Evolutionary conservation across 2,329 filamentous ascomycete genomes (phyloP), one percentile per base, ranked within the genome.

Genomic region (Botrytis tulipae): DNA sequence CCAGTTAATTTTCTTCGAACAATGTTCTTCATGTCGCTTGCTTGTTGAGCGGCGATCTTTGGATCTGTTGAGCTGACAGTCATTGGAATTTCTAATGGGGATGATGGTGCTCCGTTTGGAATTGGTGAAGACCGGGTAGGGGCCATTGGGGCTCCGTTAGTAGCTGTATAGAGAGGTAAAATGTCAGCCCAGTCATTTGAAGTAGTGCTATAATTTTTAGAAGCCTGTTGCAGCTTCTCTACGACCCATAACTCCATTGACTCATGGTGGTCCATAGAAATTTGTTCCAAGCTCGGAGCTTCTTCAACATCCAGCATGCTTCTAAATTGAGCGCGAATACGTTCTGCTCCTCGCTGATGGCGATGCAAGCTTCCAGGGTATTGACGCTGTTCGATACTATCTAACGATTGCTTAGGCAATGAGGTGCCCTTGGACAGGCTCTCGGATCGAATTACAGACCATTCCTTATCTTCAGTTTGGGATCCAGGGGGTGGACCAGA

Each of bases 1-100:
- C 96, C 96, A 69, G 96, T 98, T 82, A 99, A 87, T 88, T 99
- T 99, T 85, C 96, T 91, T 85, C 96, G 93, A 80, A 99, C 95
- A 83, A 99, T 97, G 87, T 99, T 98, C 85, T 79, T 77, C 80
- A 81, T 81, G 75, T 82, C 80, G 63, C 76, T 79, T 44, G 80
- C 80, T 78, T 82, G 80, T 75, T 82, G 80, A 74, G 80, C 80
- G 67, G 80, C 80, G 75, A 81, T 75, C 75, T 82, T 82, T 32
- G 80, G 80, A 73, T 82, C 80, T 54, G 75, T 76, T 44, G 80
- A 81, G 77, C 80, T 81, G 74, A 82, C 80, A 75, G 78, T 81
- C 72, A 80, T 80, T 59, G 80, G 80, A 37, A 80, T 77, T 68
- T 78, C 76, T 70, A 77, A 71, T n/a, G 73, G 67, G 40, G 78